Evolutionary conservation across 2,329 filamentous ascomycete genomes (phyloP), one percentile per base, ranked within the genome.

Genomic region (Fusarium buharicum): DNA sequence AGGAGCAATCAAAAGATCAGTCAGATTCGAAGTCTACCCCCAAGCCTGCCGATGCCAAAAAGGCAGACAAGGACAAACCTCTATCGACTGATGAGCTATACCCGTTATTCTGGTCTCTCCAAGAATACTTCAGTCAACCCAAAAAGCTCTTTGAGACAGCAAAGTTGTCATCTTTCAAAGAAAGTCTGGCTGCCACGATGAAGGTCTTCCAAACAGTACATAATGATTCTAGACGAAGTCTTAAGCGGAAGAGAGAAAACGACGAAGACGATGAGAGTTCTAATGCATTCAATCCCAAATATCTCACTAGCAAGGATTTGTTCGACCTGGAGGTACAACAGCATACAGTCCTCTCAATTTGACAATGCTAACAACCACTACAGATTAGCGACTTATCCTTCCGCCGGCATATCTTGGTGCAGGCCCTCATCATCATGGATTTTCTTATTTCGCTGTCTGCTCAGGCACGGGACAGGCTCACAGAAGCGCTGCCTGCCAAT

Each of bases 241-340:
- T 82, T 49, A 96, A 93, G 76, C 86, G 92, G 53, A 96, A 93
- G 74, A 81, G 84, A 38, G 82, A 84, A 11, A 66, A 64, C 16
- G 82, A 82, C 37, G 77, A 78, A 24, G 82, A 86, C 47, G 85
- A 86, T 8, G 84, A 86, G 50, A 62, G 64, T 14, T 63, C 69
- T 1, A 75, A 74, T 49, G 67, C 73, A 20, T 98, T 97, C 78
- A 99, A 99, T 70, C 94, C 96, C 2, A 99, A 98, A 73, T 99
- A 99, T 74, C 84, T 99, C 16, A 99, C 95, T n/a, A 98, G 93
- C 75, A 86, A 90, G 64, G 96, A 99, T 74, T 82, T 99, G 2
- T 99, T 99, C 75, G 92, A 96, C 70, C 85, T 99, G 40, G 95
- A 99, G 84, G 90, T 92, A 82, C 58, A 40, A 22, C 50, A 13